These are phyloP conservation scores for Aspergillus transmontanensis DNA, from an alignment of 2,329 filamentous ascomycete genomes.

Conservation along the genomic window DNA sequence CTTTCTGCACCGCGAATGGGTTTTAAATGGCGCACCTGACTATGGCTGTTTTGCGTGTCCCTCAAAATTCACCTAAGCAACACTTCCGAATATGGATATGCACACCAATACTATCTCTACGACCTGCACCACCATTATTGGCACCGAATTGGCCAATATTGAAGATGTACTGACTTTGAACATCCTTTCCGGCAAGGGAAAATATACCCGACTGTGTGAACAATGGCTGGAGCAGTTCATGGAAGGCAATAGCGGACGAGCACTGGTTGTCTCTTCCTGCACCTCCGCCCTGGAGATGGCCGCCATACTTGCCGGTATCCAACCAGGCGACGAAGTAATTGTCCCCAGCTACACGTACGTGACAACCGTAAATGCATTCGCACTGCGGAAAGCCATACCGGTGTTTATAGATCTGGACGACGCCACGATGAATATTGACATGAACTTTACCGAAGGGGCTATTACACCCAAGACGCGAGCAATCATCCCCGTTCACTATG, in stretches of 20 bases:
- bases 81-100: background rate
- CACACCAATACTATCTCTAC: slow-evolving; percentile 2
- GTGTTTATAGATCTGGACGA: slow-evolving; percentile 20
- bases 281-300: slow-evolving; percentile 20
- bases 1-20: background rate
- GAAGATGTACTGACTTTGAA: slow-evolving; percentile 1
- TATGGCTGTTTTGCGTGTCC: background rate
- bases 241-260: background rate
- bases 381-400: slow-evolving; percentile 13
- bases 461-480: slow-evolving; percentile 17
- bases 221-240: slow-evolving; percentile 16
- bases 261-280: slow-evolving; percentile 14
- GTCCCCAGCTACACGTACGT: slow-evolving; percentile 20
- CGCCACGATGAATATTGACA: slow-evolving; percentile 18
- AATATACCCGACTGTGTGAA: slow-evolving; percentile 14
- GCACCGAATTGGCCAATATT: slow-evolving; percentile 9
- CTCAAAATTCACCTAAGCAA: background rate
- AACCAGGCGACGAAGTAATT: slow-evolving; percentile 20
- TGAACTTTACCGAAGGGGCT: background rate
- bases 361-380: slow-evolving; percentile 19
- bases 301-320: slow-evolving; percentile 11
- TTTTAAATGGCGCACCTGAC: background rate
- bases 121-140: slow-evolving; percentile 6
- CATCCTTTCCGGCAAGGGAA: slow-evolving; percentile 12
- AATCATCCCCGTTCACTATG: slow-evolving; percentile 21